These are phyloP conservation scores for Wickerhamomyces xylosicus DNA, from an alignment of 805 yeast genomes.

Conservation along the genomic window DNA sequence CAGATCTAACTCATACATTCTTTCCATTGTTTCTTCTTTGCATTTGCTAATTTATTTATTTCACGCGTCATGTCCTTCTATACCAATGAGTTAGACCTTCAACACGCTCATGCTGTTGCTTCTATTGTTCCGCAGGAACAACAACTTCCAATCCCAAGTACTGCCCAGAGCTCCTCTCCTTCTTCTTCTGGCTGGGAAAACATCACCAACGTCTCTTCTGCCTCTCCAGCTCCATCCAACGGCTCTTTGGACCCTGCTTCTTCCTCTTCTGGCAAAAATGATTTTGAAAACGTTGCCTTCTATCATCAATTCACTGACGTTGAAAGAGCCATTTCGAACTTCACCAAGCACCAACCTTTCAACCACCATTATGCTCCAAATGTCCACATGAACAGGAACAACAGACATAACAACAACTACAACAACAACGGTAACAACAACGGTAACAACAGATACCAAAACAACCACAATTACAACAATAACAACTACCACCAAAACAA, in stretches of 20 bases:
- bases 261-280: constrained; percentile 1
- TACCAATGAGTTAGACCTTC: no score
- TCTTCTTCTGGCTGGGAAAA: not conserved
- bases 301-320: constrained; percentile 18
- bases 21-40: no score
- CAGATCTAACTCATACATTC: no score
- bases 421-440: constrained; percentile 1
- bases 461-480: not conserved
- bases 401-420: constrained; percentile 3
- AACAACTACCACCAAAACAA: not conserved
- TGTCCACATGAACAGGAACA: constrained; percentile 13
- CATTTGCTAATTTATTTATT: no score
- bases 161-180: not conserved
- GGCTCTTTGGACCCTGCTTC: not conserved
- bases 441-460: not conserved
- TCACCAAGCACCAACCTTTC: constrained; percentile 21
- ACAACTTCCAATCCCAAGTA: no score
- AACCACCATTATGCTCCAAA: constrained; percentile 22
- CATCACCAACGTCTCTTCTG: not conserved
- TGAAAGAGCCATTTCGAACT: constrained; percentile 20
- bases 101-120: no score
- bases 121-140: no score
- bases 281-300: constrained; percentile 14
- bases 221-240: not conserved
- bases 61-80: no score